These are phyloP conservation scores for Suillus luteus DNA, from an alignment of 768 basidiomycete species.

Conservation along the genomic window DNA sequence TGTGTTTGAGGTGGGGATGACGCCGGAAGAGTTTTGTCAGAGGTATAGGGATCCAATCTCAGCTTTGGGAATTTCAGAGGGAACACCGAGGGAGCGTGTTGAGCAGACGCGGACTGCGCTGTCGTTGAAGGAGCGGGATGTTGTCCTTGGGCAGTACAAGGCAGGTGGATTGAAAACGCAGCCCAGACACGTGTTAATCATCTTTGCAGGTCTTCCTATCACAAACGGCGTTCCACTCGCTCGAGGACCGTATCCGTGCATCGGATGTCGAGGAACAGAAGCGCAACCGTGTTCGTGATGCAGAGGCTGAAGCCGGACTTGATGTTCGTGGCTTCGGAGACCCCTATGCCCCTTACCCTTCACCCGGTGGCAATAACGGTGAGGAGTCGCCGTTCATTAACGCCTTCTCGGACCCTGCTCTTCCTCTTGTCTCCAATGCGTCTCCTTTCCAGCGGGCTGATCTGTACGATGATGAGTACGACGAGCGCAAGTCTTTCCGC, in stretches of 20 bases:
- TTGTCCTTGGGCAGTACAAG: slow-evolving; percentile 83
- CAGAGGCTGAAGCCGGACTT: slow-evolving; percentile 70
- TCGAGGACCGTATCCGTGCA: slow-evolving; percentile 86
- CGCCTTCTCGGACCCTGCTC: slow-evolving; percentile 60
- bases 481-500: slow-evolving; percentile 70
- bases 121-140: slow-evolving; percentile 64
- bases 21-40: slow-evolving; percentile 82
- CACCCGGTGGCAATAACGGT: slow-evolving; percentile 46
- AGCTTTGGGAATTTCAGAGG: slow-evolving; percentile 58
- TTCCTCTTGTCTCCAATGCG: slow-evolving; percentile 83
- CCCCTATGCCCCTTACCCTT: slow-evolving; percentile 77
- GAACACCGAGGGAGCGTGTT: slow-evolving; percentile 58
- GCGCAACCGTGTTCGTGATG: slow-evolving; percentile 74
- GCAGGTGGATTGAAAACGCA: slow-evolving; percentile 39
- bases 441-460: slow-evolving; percentile 81
- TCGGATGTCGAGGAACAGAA: slow-evolving; percentile 87
- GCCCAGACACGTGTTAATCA: slow-evolving; percentile 14
- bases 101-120: slow-evolving; percentile 59
- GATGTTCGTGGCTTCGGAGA: slow-evolving; percentile 58
- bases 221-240: slow-evolving; percentile 79
- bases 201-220: slow-evolving; percentile 78
- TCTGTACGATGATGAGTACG: slow-evolving; percentile 76
- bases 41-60: slow-evolving; percentile 74
- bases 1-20: slow-evolving; percentile 84
- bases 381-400: slow-evolving; percentile 37